phyloP scores from a whole-genome alignment of 306 rosid genomes.

The Cercis canadensis region DNA sequence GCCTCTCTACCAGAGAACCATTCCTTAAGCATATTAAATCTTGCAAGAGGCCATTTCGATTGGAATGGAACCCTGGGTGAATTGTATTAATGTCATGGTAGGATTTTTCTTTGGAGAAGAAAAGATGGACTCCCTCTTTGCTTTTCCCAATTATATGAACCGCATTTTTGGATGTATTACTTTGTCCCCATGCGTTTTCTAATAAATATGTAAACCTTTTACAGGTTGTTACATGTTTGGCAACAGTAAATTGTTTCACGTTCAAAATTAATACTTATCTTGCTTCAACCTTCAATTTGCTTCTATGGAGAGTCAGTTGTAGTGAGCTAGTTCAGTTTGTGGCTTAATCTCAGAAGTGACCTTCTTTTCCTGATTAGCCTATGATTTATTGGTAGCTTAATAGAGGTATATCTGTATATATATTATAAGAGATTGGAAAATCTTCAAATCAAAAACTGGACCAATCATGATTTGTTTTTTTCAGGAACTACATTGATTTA shows the following conservation, averaged over 20 bases:
- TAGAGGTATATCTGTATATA: too few relatives aligned
- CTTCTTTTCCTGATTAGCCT: too few relatives aligned
- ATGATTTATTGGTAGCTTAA: too few relatives aligned
- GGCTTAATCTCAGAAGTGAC: too few relatives aligned
- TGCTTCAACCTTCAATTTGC: background rate
- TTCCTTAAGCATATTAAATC: conserved; percentile 63
- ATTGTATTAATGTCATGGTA: conserved; percentile 43
- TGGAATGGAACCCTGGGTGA: conserved; percentile 43
- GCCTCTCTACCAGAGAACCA: conserved; percentile 85
- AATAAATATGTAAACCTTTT: conserved; percentile 42
- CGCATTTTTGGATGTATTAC: conserved; percentile 33
- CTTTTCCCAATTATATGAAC: conserved; percentile 40
- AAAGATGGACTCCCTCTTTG: conserved; percentile 37
- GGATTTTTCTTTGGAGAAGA: conserved; percentile 45
- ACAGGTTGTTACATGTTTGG: conserved; percentile 25
- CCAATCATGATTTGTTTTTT: too few relatives aligned
- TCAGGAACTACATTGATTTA: too few relatives aligned
- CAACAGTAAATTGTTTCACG: conserved; percentile 28
- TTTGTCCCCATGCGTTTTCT: conserved; percentile 29
- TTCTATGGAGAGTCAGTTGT: too few relatives aligned
- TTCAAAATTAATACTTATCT: background rate
- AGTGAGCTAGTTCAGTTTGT: too few relatives aligned
- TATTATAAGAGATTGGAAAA: too few relatives aligned
- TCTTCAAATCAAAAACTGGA: too few relatives aligned
- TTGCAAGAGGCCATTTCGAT: conserved; percentile 43